Evolutionary conservation across 2,329 filamentous ascomycete genomes (phyloP).

Genomic region (Akanthomyces dipterigenus): DNA sequence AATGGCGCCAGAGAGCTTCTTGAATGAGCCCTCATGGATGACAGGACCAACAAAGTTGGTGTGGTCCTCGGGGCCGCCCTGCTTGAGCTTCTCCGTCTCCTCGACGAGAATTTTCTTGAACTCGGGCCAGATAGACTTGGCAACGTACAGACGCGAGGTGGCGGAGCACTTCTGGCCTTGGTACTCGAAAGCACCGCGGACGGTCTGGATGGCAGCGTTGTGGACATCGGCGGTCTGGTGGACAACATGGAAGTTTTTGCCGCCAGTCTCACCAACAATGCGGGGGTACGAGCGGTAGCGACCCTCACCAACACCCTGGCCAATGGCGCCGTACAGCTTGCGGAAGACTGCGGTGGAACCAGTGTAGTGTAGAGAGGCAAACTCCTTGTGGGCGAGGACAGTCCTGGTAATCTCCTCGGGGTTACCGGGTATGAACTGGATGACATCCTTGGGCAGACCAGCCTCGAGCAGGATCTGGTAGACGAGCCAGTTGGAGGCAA

Average conservation of each 20-base stretch:
- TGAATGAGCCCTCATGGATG: constrained; percentile 75
- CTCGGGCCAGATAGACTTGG: constrained; percentile 65
- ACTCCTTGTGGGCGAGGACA: constrained; percentile 69
- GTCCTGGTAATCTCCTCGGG: constrained; percentile 75
- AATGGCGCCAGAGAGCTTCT: constrained; percentile 71
- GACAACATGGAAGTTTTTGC: constrained; percentile 88
- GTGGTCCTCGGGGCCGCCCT: constrained; percentile 63
- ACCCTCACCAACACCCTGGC: constrained; percentile 70
- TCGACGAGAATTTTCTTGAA: constrained; percentile 60
- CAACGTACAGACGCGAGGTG: constrained; percentile 72
- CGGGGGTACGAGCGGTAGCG: constrained; percentile 80
- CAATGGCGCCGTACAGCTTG: constrained; percentile 79
- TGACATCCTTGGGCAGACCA: constrained; percentile 79
- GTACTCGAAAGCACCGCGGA: constrained; percentile 84
- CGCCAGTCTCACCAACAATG: constrained; percentile 84
- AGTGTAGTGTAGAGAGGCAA: constrained; percentile 91
- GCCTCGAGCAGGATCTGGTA: constrained; percentile 89
- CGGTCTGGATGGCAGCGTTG: constrained; percentile 74
- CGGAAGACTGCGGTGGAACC: constrained; percentile 90
- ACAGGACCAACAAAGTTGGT: constrained; percentile 81
- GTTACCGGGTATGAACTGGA: constrained; percentile 89
- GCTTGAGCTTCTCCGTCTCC: constrained; percentile 64
- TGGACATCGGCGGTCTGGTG: constrained; percentile 70
- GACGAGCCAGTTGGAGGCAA: constrained; percentile 85
- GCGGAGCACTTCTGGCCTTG: constrained; percentile 90